Evolutionary conservation across 305 asterid species (phyloP).

Genomic region (Solanum hybrid): DNA sequence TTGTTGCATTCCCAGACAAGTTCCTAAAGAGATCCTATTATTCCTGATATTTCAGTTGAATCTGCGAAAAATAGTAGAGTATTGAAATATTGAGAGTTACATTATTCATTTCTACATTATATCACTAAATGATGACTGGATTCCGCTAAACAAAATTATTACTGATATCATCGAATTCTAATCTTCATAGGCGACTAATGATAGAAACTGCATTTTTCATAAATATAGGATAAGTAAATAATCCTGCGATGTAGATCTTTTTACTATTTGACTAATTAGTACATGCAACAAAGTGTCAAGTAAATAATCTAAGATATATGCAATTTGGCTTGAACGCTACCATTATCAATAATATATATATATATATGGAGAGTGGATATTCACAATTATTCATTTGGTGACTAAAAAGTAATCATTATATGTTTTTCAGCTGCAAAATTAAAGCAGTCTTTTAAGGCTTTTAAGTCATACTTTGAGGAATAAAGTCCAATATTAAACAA

Average conservation of each 20-base stretch:
- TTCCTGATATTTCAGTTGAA: neutral
- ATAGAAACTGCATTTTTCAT: neutral
- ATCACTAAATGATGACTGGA: neutral
- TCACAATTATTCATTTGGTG: neutral
- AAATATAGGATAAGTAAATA: too few species aligned
- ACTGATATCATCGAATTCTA: neutral
- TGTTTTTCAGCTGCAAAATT: neutral
- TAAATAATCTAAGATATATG: too few species aligned
- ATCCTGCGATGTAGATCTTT: neutral
- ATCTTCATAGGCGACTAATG: too few species aligned
- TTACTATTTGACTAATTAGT: neutral
- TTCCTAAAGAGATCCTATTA: neutral
- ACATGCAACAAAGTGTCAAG: neutral
- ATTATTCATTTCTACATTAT: neutral
- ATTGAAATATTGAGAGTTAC: neutral
- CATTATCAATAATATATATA: neutral
- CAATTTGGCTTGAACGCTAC: neutral
- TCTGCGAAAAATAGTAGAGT: neutral
- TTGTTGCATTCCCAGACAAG: neutral
- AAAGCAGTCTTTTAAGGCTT: neutral
- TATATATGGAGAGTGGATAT: neutral
- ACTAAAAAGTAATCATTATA: neutral
- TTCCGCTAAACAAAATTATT: neutral
- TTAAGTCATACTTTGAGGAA: neutral
- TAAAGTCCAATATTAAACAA: neutral